Evolutionary conservation across 331 rosid species (phyloP), one percentile per base, ranked within the genome.

Genomic region (Rosa hybrid): DNA sequence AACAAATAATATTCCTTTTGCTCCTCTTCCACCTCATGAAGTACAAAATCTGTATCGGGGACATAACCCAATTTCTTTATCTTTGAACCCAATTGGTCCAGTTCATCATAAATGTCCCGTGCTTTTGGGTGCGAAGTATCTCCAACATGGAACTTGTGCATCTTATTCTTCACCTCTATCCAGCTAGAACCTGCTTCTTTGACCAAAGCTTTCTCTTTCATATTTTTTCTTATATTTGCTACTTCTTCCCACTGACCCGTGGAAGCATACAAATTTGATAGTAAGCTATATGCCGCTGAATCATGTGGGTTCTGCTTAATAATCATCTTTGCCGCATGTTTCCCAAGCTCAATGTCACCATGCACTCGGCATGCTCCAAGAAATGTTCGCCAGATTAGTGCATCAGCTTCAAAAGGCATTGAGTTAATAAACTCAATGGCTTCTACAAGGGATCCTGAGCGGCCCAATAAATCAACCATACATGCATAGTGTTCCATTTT

Each of bases 401-500:
- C 77, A 77, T 57, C 81, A 62, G 81, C 56, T 45, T 25, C 16
- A 38, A 77, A 82, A 38, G 81, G 81, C 85, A 82, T 82, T 13
- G 81, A 82, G 50, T 70, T 71, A 48, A 82, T 82, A 18, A 82
- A 82, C 45, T 70, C 81, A n/a, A 68, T 11, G 50, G 85, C 78
- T 41, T 82, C 69, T 1, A 53, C 57, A 38, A 77, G 81, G 44
- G 71, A 62, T 60, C 85, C 81, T 17, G 85, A 71, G 50, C 85
- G 72, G 44, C 80, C 84, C 45, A 81, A 27, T 30, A 75, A 48
- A 68, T 75, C 84, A 53, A 75, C 80, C 76, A 81, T 75, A 30
- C 84, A 81, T 68, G 84, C 84, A 3, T 68, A 81, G n/a, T 81
- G 84, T 81, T 81, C 84, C 84, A 81, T 81, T 75, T 71, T 68